A percentile compares a stretch with the other conserved stretches of the same genome.
These are phyloP conservation scores for Cornus florida DNA, from an alignment of 148 eudicot genomes.

Conservation along the genomic window DNA sequence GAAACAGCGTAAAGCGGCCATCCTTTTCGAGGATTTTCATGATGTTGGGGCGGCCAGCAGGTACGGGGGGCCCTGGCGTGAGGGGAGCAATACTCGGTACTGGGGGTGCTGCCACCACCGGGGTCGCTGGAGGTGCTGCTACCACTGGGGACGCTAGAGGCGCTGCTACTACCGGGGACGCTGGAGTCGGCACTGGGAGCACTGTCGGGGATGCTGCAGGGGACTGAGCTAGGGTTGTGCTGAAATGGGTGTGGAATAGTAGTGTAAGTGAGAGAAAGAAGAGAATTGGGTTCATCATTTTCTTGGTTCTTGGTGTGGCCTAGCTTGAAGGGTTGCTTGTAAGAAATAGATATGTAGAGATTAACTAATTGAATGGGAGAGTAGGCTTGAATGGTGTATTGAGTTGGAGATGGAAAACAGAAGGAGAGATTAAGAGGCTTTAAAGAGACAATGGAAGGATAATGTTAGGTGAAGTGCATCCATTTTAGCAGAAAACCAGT, in stretches of 20 bases:
- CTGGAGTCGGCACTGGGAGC: too few relatives aligned
- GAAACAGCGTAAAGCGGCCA: conserved; percentile 68
- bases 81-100: too few relatives aligned
- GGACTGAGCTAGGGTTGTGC: conserved; percentile 41
- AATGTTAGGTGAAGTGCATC: background rate
- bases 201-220: too few relatives aligned
- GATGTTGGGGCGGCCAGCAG: conserved; percentile 75
- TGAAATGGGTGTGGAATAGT: conserved; percentile 21
- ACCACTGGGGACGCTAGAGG: too few relatives aligned
- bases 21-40: conserved; percentile 33
- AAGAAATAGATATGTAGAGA: too few relatives aligned
- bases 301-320: background rate
- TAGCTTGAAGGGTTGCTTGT: too few relatives aligned
- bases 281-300: conserved; percentile 18
- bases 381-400: background rate
- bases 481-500: conserved; percentile 10
- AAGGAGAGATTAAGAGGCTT: conserved; percentile 5
- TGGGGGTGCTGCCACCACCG: too few relatives aligned
- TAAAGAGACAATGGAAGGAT: conserved; percentile 8
- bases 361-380: background rate
- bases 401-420: background rate
- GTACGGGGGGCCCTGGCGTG: conserved; percentile 23
- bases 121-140: too few relatives aligned
- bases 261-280: background rate
- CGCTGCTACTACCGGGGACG: too few relatives aligned